These are phyloP conservation scores for Fusarium aywerte DNA, from an alignment of 2,329 filamentous ascomycete genomes.

Conservation along the genomic window DNA sequence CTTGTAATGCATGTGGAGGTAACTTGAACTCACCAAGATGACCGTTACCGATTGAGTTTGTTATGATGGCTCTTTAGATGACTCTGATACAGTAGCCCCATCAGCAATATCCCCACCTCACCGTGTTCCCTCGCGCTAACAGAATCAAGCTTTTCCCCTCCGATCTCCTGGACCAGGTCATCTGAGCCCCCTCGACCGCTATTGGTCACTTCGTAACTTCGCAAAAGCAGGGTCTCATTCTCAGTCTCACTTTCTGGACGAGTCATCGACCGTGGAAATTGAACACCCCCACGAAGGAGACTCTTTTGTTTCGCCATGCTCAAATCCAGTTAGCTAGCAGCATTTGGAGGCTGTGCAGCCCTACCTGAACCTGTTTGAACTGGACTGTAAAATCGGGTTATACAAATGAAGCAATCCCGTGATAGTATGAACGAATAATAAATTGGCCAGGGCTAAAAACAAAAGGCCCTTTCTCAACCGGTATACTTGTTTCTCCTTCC, in stretches of 20 bases:
- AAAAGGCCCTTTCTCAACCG: neutral
- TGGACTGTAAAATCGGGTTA: neutral
- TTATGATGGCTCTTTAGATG: neutral
- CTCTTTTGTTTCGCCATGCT: neutral
- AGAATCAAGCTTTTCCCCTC: neutral
- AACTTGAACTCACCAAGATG: too few relatives aligned
- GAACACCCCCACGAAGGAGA: neutral
- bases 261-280: neutral
- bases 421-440: neutral
- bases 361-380: neutral
- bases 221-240: neutral
- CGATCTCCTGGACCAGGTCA: neutral
- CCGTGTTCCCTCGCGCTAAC: neutral
- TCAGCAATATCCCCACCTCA: neutral
- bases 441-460: neutral
- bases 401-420: neutral
- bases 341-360: neutral
- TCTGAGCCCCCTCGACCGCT: neutral
- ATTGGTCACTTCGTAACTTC: neutral
- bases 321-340: neutral
- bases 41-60: neutral
- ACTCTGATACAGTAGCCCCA: neutral
- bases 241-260: neutral
- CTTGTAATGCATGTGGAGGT: too few relatives aligned
- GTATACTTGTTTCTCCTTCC: neutral